Percentiles rank a stretch among this genome's conserved stretches.
phyloP scores from a whole-genome alignment of 2,329 filamentous ascomycete species.

The Fusarium burgessii region DNA sequence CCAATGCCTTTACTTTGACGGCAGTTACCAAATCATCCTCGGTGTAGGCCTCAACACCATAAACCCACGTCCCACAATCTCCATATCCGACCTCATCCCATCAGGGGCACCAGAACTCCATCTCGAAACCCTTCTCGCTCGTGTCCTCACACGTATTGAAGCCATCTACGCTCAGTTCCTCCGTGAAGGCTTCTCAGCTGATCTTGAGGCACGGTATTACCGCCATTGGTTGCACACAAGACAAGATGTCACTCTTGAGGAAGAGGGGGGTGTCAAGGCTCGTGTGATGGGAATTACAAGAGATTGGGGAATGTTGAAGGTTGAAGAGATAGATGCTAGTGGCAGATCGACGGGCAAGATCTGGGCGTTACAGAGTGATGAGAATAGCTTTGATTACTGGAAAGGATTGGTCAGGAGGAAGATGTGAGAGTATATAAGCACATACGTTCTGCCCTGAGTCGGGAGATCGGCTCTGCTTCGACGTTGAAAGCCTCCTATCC shows the following conservation, averaged over 20 bases:
- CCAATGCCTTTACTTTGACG: constrained; percentile 83
- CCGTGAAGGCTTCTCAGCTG: constrained; percentile 76
- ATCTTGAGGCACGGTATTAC: constrained; percentile 84
- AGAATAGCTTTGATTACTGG: constrained; percentile 99
- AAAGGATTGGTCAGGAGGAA: constrained; percentile 87
- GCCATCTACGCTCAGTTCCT: constrained; percentile 81
- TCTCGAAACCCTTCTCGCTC: constrained; percentile 83
- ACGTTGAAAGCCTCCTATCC: no score
- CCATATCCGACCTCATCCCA: constrained; percentile 79
- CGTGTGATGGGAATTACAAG: constrained; percentile 86
- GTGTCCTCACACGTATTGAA: constrained; percentile 83
- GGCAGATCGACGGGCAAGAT: constrained; percentile 81
- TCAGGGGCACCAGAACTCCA: constrained; percentile 67
- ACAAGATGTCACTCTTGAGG: constrained; percentile 79
- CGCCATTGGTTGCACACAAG: constrained; percentile 86
- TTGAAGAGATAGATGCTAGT: constrained; percentile 81
- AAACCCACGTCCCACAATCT: constrained; percentile 88
- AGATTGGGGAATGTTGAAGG: constrained; percentile 90
- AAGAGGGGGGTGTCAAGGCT: constrained; percentile 79
- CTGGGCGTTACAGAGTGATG: constrained; percentile 91
- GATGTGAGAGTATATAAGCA: constrained; percentile 55
- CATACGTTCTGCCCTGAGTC: no score
- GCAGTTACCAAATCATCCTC: constrained; percentile 85
- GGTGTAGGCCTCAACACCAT: constrained; percentile 89
- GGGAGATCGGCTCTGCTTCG: no score